Evolutionary conservation across 768 basidiomycete genomes (phyloP), one percentile per base, ranked within the genome.

Genomic region (Pholiota molesta): DNA sequence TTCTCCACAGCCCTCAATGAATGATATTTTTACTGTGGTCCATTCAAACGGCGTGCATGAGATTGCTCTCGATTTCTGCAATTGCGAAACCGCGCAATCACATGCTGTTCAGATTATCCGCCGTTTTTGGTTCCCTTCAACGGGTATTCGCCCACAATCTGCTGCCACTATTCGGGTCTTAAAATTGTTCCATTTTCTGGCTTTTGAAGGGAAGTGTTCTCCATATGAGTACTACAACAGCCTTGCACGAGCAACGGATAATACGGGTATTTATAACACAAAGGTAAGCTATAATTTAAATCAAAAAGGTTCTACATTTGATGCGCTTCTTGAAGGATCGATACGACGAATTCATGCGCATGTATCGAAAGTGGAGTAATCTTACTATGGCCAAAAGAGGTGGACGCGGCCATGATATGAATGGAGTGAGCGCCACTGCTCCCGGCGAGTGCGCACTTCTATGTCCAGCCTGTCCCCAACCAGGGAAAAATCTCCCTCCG

Each of bases 61-160:
- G 7, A 69, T 79, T 2, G 61, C 42, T 1, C 52, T 78, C 0
- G 68, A 73, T 58, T 78, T 71, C 56, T 79, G 78, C 55, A 65
- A 59, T 3, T 79, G 77, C 61, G 56, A 57, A 28, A 57, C 11
- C 0, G 61, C 61, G 61, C 9, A 49, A 64, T 1, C 39, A 26
- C 13, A 33, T 16, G 31, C 62, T 2, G 64, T 31, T 3, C 39
- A 40, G n/a, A 26, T 57, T 3, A 19, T 33, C 44, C 62, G 45
- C 19, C 21, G 21, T 35, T 28, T 16, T 6, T 49, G 40, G 40
- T 58, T 28, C n/a, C 57, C 42, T 6, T 23, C 57, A 28, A 58
- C 57, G 31, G 28, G 26, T 21, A 6, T 28, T 13, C 29, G 1
- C 13, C 57, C 42, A 9, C 57, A 39, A 33, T 17, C 57, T 5